A percentile compares a stretch with the other conserved stretches of the same genome.
Conservation (phyloP, 2,329 filamentous ascomycete genomes). For the Cladosporium halotolerans region DNA sequence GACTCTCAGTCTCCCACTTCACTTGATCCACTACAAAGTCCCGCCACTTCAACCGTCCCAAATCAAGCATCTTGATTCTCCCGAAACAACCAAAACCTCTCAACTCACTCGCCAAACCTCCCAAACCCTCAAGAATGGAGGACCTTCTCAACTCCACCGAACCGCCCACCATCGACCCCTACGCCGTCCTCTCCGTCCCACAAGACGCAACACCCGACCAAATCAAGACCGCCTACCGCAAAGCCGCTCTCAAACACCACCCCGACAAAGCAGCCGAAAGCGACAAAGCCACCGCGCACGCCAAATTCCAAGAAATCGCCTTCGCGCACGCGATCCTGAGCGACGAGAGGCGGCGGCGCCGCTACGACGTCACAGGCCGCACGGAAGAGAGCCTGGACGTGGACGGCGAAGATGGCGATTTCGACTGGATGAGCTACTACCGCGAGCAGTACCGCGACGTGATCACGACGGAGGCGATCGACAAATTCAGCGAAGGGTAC, state of each 20-base stretch:
- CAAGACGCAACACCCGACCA: constrained; percentile 67
- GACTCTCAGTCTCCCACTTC: no score
- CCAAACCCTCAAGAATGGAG: constrained; percentile 26
- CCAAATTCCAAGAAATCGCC: constrained; percentile 81
- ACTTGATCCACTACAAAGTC: no score
- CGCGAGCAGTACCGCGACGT: constrained; percentile 73
- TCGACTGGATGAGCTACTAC: constrained; percentile 89
- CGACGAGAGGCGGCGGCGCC: constrained; percentile 69
- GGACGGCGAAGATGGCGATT: constrained; percentile 60
- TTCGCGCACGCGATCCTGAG: constrained; percentile 93
- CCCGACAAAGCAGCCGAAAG: constrained; percentile 51
- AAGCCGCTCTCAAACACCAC: constrained; percentile 80
- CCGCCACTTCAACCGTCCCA: no score
- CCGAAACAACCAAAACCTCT: not conserved
- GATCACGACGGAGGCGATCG: constrained; percentile 67
- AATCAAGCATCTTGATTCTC: not conserved
- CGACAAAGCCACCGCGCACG: constrained; percentile 66
- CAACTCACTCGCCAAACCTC: not conserved
- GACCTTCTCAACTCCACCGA: constrained; percentile 53
- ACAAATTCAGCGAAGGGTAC: constrained; percentile 70
- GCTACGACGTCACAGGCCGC: constrained; percentile 85
- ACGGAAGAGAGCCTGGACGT: constrained; percentile 72
- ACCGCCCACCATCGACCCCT: constrained; percentile 67
- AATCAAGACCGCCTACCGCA: constrained; percentile 87
- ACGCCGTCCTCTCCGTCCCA: constrained; percentile 68